Percentiles rank a stretch among this genome's conserved stretches.
phyloP scores from a whole-genome alignment of 2,329 filamentous ascomycete genomes.

The Boeremia lycopersici region DNA sequence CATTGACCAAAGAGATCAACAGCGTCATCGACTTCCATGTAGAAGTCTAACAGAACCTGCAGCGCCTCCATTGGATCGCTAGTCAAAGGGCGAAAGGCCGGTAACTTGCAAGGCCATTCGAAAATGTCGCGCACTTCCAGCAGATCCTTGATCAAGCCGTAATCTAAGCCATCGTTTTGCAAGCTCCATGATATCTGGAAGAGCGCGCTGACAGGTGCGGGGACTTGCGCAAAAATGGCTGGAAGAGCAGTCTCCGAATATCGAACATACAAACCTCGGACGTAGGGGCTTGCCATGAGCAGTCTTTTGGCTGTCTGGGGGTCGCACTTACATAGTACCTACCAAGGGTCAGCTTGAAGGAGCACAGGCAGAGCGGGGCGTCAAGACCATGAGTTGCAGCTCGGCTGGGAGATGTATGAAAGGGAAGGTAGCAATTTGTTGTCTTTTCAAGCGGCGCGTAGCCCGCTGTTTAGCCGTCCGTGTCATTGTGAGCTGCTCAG shows the following conservation, averaged over 20 bases:
- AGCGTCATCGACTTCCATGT: constrained; percentile 10
- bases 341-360: neutral
- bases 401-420: constrained; percentile 14
- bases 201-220: neutral
- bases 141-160: neutral
- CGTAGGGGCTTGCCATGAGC: neutral
- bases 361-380: neutral
- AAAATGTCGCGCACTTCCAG: neutral
- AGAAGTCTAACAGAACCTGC: neutral
- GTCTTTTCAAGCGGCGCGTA: neutral
- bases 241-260: neutral
- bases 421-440: neutral
- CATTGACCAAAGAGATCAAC: constrained; percentile 12
- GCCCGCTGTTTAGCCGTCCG: neutral
- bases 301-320: neutral
- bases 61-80: neutral
- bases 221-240: neutral
- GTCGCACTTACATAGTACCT: constrained; percentile 4
- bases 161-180: neutral
- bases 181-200: neutral
- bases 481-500: neutral
- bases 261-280: neutral
- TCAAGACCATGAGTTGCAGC: constrained; percentile 11
- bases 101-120: neutral
- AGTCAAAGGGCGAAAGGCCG: neutral